Base-by-base conservation (phyloP, 202 grass and related monocot genomes). In the Digitaria exilis region DNA sequence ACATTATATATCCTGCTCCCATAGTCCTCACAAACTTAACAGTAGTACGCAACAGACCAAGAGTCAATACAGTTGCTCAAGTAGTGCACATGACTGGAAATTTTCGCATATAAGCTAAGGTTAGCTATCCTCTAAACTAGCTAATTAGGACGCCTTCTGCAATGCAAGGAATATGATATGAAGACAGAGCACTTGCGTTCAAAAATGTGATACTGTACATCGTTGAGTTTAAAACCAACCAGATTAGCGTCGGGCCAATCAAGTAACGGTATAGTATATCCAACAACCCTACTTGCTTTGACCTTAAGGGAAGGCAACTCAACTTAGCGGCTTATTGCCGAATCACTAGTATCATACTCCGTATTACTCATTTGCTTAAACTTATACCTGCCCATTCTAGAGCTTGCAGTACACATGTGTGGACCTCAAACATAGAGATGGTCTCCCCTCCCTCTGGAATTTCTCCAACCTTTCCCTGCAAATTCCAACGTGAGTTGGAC, bases 271-370 rank as follows among this genome's bases (percentile, higher is more conserved):
- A 41, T 39, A n/a, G n/a, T n/a, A 39, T 67, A 67, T 59, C 52
- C 75, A 77, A 69, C 73, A 60, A 70, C 52, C 42, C 29, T 50
- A 37, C 52, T 61, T 84, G 41, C 52, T 78, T 84, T 84, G 57
- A 29, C 75, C 52, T 49, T 43, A 84, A 84, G 10, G 45, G 74
- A 78, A 48, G 62, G 30, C 17, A 64, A 64, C 29, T 58, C n/a
- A 22, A 55, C 51, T 55, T 9, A 12, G n/a, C n/a, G n/a, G n/a
- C n/a, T 58, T 55, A 21, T 1, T 22, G 19, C 3, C 24, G 2
- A 57, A 57, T 57, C n/a, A 25, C n/a, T 57, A 25, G n/a, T 57
- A 55, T 55, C 52, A n/a, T n/a, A n/a, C n/a, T n/a, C n/a, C n/a
- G 21, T 54, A 54, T 54, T 54, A 54, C 21, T 56, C n/a, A 11